Conservation (phyloP, 176 grass and related monocot genomes). For the Aegilops umbellulata region DNA sequence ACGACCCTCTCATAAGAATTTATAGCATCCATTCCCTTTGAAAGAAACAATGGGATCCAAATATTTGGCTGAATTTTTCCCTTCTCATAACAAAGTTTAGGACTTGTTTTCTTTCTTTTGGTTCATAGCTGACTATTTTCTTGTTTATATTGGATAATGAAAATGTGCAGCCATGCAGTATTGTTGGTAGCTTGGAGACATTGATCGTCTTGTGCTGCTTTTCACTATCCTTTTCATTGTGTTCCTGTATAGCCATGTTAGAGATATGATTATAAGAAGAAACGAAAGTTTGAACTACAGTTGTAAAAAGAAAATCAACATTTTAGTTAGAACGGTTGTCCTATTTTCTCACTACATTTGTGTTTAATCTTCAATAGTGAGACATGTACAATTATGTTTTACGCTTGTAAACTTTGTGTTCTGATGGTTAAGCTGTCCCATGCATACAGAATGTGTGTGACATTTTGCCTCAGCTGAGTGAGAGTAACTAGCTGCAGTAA, state of each 20-base stretch:
- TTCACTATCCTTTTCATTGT: neutral
- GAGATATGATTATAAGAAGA: conserved; percentile 14
- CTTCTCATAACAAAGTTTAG: conserved; percentile 2
- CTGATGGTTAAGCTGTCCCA: conserved; percentile 8
- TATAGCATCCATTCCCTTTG: neutral
- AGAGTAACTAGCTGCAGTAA: neutral
- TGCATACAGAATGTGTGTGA: neutral
- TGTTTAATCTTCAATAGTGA: conserved; percentile 6
- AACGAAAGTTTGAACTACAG: neutral
- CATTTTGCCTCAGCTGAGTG: neutral
- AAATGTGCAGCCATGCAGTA: conserved; percentile 10
- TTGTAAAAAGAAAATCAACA: neutral
- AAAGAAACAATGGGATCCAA: neutral
- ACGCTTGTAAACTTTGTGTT: neutral
- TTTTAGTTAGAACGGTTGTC: neutral
- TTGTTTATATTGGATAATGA: conserved; percentile 20
- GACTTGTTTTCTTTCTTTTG: conserved; percentile 11
- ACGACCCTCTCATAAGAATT: neutral
- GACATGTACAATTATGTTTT: neutral
- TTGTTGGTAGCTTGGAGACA: conserved; percentile 6
- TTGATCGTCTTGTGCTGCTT: conserved; percentile 12
- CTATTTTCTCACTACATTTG: conserved; percentile 5
- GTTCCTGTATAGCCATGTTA: conserved; percentile 18
- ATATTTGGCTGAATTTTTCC: neutral
- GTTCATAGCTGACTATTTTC: conserved; percentile 4